Evolutionary conservation across 1,284 basidiomycete genomes (phyloP).

Genomic region (Leccinum ponderosum): DNA sequence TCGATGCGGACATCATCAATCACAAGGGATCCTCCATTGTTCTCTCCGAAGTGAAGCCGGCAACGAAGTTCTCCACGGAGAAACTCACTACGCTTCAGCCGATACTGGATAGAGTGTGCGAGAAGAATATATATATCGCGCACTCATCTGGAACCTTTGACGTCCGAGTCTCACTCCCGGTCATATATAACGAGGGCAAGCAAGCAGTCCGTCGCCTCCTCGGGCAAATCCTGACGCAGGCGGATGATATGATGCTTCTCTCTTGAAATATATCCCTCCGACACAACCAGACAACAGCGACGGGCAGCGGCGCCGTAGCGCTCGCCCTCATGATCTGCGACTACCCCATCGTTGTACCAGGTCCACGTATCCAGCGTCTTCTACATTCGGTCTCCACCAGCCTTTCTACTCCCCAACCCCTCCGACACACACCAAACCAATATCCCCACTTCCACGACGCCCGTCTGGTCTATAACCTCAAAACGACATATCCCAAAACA

Average conservation of each 20-base stretch:
- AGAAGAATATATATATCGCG: background rate
- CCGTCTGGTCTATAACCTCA: slow-evolving; percentile 47
- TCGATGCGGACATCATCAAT: no score
- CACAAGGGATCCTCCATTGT: no score
- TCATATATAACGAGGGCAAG: background rate
- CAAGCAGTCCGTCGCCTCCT: background rate
- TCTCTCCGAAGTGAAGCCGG: background rate
- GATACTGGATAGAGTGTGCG: background rate
- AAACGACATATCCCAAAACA: slow-evolving; percentile 64
- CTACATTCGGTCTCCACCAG: slow-evolving; percentile 22
- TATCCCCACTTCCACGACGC: slow-evolving; percentile 59
- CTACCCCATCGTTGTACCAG: slow-evolving; percentile 72
- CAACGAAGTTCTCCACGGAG: background rate
- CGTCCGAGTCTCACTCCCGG: background rate
- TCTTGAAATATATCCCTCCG: no score
- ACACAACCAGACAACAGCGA: slow-evolving; percentile 44
- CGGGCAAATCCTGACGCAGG: no score
- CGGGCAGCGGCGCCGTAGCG: slow-evolving; percentile 72
- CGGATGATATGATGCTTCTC: no score
- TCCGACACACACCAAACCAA: slow-evolving; percentile 40
- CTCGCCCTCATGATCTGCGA: slow-evolving; percentile 94
- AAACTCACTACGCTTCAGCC: background rate
- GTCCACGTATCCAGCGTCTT: slow-evolving; percentile 1
- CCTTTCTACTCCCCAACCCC: slow-evolving; percentile 15
- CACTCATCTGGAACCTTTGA: background rate